Conservation (phyloP, 2,329 filamentous ascomycete genomes). For the Colletotrichum cereale region DNA sequence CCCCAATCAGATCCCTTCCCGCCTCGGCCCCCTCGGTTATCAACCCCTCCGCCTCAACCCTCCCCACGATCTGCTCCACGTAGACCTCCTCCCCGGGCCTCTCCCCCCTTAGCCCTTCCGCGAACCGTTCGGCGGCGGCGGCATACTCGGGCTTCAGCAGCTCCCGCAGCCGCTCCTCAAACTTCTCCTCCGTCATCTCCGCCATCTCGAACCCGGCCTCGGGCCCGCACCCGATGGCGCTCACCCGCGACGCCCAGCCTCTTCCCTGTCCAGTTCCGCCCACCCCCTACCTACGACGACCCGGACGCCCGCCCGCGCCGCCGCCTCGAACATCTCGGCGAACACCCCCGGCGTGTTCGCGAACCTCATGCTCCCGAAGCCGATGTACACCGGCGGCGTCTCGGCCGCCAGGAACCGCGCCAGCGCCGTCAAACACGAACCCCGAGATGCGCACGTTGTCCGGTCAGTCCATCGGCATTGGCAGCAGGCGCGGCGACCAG, state of each 20-base stretch:
- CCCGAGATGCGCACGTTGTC: conserved; percentile 66
- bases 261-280: conserved; percentile 10
- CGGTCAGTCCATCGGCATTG: conserved; percentile 67
- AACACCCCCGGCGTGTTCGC: conserved; percentile 16
- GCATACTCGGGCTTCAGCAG: conserved; percentile 24
- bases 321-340: conserved; percentile 2
- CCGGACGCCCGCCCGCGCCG: conserved; percentile 13
- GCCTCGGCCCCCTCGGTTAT: conserved; percentile 4
- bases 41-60: conserved; percentile 21
- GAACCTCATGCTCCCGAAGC: conserved; percentile 51
- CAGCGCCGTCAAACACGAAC: conserved; percentile 63
- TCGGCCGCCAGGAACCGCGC: conserved; percentile 46
- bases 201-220: conserved; percentile 12
- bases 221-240: conserved; percentile 23
- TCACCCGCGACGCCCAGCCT: conserved; percentile 25
- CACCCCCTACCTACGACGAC: conserved; percentile 27
- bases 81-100: conserved; percentile 29
- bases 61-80: conserved; percentile 13
- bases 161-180: conserved; percentile 10
- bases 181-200: conserved; percentile 7
- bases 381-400: conserved; percentile 48
- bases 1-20: conserved; percentile 2
- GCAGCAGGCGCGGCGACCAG: conserved; percentile 58
- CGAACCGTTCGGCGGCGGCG: conserved; percentile 16
- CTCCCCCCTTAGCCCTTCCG: conserved; percentile 6